Evolutionary conservation across 1,284 basidiomycete genomes (phyloP).

Genomic region (Puccinia triticina): DNA sequence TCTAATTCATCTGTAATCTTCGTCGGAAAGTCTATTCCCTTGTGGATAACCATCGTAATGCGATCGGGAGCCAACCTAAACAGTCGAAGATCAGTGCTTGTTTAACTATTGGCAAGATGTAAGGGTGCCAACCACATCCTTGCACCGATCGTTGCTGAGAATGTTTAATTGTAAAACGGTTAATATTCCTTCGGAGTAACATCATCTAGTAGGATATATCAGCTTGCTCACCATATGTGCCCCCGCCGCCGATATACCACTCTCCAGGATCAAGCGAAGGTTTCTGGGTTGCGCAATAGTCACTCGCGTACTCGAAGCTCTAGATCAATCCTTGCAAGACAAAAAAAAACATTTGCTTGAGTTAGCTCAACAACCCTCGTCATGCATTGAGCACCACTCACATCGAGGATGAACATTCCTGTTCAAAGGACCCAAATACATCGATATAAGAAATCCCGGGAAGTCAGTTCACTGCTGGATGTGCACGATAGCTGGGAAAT

Average conservation of each 20-base stretch:
- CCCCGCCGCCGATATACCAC: slow-evolving; percentile 49
- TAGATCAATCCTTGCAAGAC: slow-evolving; percentile 18
- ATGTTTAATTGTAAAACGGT: too few species aligned
- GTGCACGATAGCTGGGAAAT: not conserved
- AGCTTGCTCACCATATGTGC: slow-evolving; percentile 42
- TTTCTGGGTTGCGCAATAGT: slow-evolving; percentile 31
- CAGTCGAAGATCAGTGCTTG: not conserved
- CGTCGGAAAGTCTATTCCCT: slow-evolving; percentile 22
- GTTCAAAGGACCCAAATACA: not conserved
- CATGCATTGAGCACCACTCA: too few species aligned
- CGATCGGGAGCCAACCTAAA: slow-evolving; percentile 26
- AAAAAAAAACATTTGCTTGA: not conserved
- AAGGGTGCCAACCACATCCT: slow-evolving; percentile 41
- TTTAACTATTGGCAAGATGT: not conserved
- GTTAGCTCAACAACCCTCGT: not conserved
- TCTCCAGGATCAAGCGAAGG: slow-evolving; percentile 32
- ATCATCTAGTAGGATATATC: not conserved
- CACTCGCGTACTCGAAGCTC: slow-evolving; percentile 29
- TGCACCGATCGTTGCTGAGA: slow-evolving; percentile 43
- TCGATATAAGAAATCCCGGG: too few species aligned
- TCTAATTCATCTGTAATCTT: slow-evolving; percentile 8
- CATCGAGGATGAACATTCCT: slow-evolving; percentile 37
- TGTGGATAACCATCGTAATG: slow-evolving; percentile 42
- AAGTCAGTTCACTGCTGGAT: not conserved
- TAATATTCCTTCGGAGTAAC: not conserved